Evolutionary conservation across 1,284 basidiomycete species (phyloP).

Genomic region (Tilletia walkeri): DNA sequence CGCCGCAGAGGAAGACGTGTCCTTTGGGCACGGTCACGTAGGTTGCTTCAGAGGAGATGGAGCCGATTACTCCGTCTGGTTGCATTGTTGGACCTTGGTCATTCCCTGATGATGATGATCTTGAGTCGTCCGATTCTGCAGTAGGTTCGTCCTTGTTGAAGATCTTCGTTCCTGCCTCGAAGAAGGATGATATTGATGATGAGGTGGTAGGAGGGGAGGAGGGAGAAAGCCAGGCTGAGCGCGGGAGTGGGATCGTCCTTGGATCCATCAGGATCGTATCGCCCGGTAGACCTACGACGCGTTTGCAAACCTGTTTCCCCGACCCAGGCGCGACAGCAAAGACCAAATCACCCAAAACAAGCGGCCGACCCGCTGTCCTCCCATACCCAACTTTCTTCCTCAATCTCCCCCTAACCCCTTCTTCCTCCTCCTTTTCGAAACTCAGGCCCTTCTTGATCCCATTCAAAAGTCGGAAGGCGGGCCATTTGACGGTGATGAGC

Average conservation of each 20-base stretch:
- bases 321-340: slow-evolving; percentile 73
- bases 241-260: slow-evolving; percentile 51
- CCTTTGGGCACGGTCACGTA: slow-evolving; percentile 31
- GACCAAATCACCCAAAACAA: slow-evolving; percentile 71
- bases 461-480: slow-evolving; percentile 26
- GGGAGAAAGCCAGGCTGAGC: slow-evolving; percentile 22
- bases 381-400: not conserved
- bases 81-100: slow-evolving; percentile 12
- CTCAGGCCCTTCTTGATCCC: not conserved
- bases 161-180: too few species aligned
- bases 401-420: not conserved
- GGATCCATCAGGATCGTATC: slow-evolving; percentile 85
- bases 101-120: too few species aligned
- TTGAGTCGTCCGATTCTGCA: not conserved
- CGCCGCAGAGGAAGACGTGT: slow-evolving; percentile 81
- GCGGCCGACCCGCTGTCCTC: not conserved
- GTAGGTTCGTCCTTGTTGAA: slow-evolving; percentile 1
- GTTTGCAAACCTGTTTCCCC: slow-evolving; percentile 78
- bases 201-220: not conserved
- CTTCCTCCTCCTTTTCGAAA: not conserved
- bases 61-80: slow-evolving; percentile 4
- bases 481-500: slow-evolving; percentile 39
- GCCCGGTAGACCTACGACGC: slow-evolving; percentile 83
- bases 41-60: slow-evolving; percentile 13
- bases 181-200: not conserved